A percentile compares a stretch with the other conserved stretches of the same genome.
Conservation (phyloP, 805 yeast genomes). For the Myxozyma lipomycoides region DNA sequence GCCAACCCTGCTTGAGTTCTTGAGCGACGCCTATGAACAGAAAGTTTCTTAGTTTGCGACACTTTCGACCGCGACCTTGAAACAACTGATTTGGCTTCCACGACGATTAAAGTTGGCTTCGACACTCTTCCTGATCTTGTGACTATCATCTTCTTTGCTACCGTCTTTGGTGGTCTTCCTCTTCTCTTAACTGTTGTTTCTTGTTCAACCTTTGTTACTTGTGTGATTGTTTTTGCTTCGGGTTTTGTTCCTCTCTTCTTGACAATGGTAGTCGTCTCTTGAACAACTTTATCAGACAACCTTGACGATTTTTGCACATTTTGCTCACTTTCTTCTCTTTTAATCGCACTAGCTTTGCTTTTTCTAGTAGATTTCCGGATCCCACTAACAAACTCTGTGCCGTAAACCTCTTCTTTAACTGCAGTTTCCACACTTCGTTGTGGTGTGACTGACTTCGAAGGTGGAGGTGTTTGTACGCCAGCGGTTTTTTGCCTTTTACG, state of each 20-base stretch:
- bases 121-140: background rate
- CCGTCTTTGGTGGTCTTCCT: background rate
- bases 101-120: background rate
- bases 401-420: background rate
- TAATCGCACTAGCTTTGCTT: background rate
- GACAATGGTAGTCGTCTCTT: too few relatives aligned
- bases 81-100: background rate
- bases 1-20: background rate
- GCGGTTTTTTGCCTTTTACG: constrained; percentile 7
- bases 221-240: background rate
- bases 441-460: background rate
- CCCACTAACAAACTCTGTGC: background rate
- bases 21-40: background rate
- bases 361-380: constrained; percentile 9
- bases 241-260: too few relatives aligned
- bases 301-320: background rate
- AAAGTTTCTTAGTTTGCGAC: background rate
- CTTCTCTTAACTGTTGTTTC: background rate
- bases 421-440: background rate
- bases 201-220: background rate
- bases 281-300: background rate
- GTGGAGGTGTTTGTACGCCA: background rate
- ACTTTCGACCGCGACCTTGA: constrained; percentile 1
- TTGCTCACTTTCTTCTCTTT: background rate
- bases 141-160: background rate